Evolutionary conservation across 2,329 filamentous ascomycete genomes (phyloP).

Genomic region (Colletotrichum cuscutae): DNA sequence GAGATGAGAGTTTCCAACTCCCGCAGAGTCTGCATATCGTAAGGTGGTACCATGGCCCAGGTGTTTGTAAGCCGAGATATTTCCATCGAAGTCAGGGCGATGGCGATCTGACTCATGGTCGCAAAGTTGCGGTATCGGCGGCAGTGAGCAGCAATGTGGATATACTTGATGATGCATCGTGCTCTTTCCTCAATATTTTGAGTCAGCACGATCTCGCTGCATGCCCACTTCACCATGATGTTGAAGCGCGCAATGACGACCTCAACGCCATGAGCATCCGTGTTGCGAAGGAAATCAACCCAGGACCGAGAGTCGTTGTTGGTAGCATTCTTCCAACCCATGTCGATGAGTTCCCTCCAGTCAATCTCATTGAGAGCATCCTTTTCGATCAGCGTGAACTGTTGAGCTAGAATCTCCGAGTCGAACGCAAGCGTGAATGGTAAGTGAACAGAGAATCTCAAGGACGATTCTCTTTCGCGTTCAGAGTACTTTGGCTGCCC

Average conservation of each 20-base stretch:
- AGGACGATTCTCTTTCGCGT: constrained; percentile 39
- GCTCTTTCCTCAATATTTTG: constrained; percentile 77
- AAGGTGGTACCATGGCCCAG: constrained; percentile 75
- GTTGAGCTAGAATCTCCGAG: constrained; percentile 81
- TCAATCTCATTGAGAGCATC: constrained; percentile 88
- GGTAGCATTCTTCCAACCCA: constrained; percentile 80
- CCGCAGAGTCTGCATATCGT: constrained; percentile 72
- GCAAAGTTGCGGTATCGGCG: constrained; percentile 84
- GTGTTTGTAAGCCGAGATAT: constrained; percentile 74
- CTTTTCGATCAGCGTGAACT: constrained; percentile 88
- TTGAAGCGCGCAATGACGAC: constrained; percentile 89
- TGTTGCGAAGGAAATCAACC: constrained; percentile 82
- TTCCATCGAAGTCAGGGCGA: constrained; percentile 80
- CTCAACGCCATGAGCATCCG: constrained; percentile 80
- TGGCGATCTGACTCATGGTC: constrained; percentile 82
- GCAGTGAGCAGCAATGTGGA: constrained; percentile 83
- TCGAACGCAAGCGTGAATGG: constrained; percentile 86
- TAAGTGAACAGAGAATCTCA: constrained; percentile 68
- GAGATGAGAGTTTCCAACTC: constrained; percentile 80
- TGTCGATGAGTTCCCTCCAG: constrained; percentile 87
- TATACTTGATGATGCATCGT: constrained; percentile 81
- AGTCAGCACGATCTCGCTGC: constrained; percentile 83
- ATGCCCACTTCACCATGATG: constrained; percentile 87
- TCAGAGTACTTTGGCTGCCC: constrained; percentile 46
- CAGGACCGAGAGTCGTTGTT: constrained; percentile 76